Base-by-base conservation (phyloP, 169 alveolate species). In the Plasmodium billcollinsi region DNA sequence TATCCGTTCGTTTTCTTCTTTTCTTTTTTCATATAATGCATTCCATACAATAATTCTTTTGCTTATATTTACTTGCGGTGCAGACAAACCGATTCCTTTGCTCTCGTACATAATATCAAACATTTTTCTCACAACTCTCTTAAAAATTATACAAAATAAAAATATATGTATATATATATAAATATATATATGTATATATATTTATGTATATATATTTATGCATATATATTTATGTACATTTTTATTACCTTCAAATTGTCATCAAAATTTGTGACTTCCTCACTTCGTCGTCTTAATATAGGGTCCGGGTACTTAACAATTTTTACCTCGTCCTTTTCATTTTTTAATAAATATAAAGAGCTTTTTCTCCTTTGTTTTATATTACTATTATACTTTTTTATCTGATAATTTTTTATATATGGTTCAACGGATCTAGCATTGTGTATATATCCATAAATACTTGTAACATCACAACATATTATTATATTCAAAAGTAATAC, bases 51-150 rank as follows among this genome's bases (percentile, higher is more conserved):
- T 88, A 43, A 88, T 56, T 47, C 73, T 54, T 62, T 29, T 66
- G 45, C 58, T 74, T 74, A 88, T 63, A n/a, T 85, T 69, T 9
- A 88, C 89, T 71, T 88, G 93, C 3, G 93, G 90, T n/a, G 93
- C 93, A 45, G 93, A 75, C n/a, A 88, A 69, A 11, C 93, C 93
- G 2, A 88, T 74, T n/a, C 90, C 93, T 66, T 73, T 73, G 8
- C 58, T 85, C 33, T 56, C 74, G 14, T 88, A 88, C 93, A 88
- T 88, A 24, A 75, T 26, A 21, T 74, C 69, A 43, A 74, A 66
- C 90, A 88, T 74, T 20, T 58, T 26, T 33, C 74, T 52, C 9
- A 74, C 72, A 15, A 66, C 14, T 3, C 47, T 72, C 74, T 73
- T 50, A 52, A 43, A 47, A 14, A 52, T 15, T 12, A 6, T 72